Percentiles rank a stretch among this genome's conserved stretches.
Evolutionary conservation across 1,284 basidiomycete genomes (phyloP).

Genomic region (Trametes polyzona): DNA sequence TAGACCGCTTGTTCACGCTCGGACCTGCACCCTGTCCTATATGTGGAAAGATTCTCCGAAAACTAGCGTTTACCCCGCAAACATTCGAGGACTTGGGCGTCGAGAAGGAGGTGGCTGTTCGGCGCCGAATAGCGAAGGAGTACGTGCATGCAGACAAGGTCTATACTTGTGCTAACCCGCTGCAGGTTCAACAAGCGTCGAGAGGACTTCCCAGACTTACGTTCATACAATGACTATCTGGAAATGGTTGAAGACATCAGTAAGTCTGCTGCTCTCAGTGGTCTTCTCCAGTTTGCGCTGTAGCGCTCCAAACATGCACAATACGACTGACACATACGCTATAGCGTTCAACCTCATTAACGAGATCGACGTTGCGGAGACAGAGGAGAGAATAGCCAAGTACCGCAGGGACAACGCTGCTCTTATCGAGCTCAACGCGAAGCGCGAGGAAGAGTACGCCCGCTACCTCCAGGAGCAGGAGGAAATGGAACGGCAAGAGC

Average conservation of each 20-base stretch:
- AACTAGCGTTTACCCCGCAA: constrained; percentile 93
- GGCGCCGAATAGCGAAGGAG: constrained; percentile 89
- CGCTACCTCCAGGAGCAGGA: constrained; percentile 75
- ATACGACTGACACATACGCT: neutral
- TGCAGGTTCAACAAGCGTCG: constrained; percentile 89
- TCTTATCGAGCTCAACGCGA: constrained; percentile 78
- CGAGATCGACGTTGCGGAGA: constrained; percentile 83
- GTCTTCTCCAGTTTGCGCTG: neutral
- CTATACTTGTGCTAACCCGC: neutral
- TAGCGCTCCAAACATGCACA: neutral
- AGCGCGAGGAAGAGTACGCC: constrained; percentile 76
- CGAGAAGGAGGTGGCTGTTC: constrained; percentile 94
- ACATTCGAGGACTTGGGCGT: constrained; percentile 97
- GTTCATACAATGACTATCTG: constrained; percentile 94
- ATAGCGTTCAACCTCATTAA: constrained; percentile 97
- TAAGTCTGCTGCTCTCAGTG: constrained; percentile 42
- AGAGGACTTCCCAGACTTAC: constrained; percentile 86
- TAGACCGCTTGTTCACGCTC: constrained; percentile 94
- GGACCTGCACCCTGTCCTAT: constrained; percentile 97
- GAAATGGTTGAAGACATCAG: constrained; percentile 97
- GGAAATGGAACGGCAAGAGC: constrained; percentile 70
- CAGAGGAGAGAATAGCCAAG: constrained; percentile 81
- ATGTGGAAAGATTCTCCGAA: constrained; percentile 88
- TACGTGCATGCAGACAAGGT: constrained; percentile 24
- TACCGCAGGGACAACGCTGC: constrained; percentile 84